Conservation (phyloP, 441 rosid species). For the Isatis lusitanica region DNA sequence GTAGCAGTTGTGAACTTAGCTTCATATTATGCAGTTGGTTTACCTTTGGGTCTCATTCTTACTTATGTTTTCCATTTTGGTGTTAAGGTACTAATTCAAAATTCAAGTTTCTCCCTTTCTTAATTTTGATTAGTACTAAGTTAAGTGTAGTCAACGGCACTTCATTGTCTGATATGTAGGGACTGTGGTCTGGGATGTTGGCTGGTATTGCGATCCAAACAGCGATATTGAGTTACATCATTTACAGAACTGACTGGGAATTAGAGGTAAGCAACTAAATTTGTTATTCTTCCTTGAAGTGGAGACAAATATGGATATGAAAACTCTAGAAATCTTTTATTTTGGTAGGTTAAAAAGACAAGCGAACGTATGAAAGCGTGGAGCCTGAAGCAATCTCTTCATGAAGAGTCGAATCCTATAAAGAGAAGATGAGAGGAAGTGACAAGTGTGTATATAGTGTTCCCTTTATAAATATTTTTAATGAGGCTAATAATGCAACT, state of each 20-base stretch:
- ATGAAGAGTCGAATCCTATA: constrained; percentile 23
- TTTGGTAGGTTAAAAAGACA: constrained; percentile 28
- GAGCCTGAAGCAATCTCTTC: constrained; percentile 26
- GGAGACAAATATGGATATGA: not conserved
- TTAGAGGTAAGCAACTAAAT: constrained; percentile 43
- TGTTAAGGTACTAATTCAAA: constrained; percentile 35
- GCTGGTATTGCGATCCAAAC: constrained; percentile 50
- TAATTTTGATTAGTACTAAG: not conserved
- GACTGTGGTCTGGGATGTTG: constrained; percentile 65
- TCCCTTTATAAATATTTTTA: not conserved
- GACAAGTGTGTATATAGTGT: not conserved
- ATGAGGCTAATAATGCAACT: not conserved
- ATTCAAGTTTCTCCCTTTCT: not conserved
- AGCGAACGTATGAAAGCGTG: constrained; percentile 33
- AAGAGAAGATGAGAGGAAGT: constrained; percentile 23
- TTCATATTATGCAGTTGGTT: constrained; percentile 44
- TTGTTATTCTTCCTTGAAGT: not conserved
- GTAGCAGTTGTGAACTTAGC: constrained; percentile 45
- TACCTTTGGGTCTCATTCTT: constrained; percentile 44
- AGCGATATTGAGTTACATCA: constrained; percentile 37
- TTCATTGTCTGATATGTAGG: constrained; percentile 37
- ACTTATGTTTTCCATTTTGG: constrained; percentile 40
- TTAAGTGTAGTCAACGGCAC: not conserved
- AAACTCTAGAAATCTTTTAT: not conserved
- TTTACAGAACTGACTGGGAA: constrained; percentile 58